Evolutionary conservation across 2,329 filamentous ascomycete species (phyloP), one percentile per base, ranked within the genome.

Genomic region (Cercospora citrullina): DNA sequence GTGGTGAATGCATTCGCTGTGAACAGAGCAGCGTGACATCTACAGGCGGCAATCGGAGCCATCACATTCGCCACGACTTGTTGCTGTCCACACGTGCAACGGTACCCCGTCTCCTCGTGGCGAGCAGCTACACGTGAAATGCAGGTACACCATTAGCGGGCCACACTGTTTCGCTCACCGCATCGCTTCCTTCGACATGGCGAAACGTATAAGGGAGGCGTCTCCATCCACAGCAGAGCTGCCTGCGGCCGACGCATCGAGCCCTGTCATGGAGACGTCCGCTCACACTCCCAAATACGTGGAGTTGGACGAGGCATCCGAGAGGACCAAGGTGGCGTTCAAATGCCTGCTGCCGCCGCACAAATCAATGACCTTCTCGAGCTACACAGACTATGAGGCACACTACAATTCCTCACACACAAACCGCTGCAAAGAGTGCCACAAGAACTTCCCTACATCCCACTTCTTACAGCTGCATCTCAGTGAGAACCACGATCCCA

Each of bases 401-500:
- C 95, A 99, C 79, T 97, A 97, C 81, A 85, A 84, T 72, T 89
- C 92, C 76, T 84, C 86, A 23, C 95, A 98, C 79, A 87, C 88
- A 68, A 94, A 97, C 78, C 88, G 94, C 53, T 99, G 95, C 77
- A 83, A 89, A 9, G 90, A 93, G 75, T 99, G 95, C 78, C 84
- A 86, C 65, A 93, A 87, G 78, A 98, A 97, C 78, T 93, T 98
- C 70, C 95, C 95, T 1, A 93, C 92, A 0, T 86, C 89, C 39
- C 90, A 94, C 77, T 89, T 95, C 64, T 84, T 99, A 61, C 84
- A 86, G 66, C 80, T 98, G 57, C 95, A 99, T 77, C 94, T 97
- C 72, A 89, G 94, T 73, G 95, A 98, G 79, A 92, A 90, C 72
- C 95, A 98, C 79, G 93, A 99, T 80, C 87, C 93, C 7, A 85